These are phyloP conservation scores for Ilex paraguariensis DNA, from an alignment of 305 asterid species.

Conservation along the genomic window DNA sequence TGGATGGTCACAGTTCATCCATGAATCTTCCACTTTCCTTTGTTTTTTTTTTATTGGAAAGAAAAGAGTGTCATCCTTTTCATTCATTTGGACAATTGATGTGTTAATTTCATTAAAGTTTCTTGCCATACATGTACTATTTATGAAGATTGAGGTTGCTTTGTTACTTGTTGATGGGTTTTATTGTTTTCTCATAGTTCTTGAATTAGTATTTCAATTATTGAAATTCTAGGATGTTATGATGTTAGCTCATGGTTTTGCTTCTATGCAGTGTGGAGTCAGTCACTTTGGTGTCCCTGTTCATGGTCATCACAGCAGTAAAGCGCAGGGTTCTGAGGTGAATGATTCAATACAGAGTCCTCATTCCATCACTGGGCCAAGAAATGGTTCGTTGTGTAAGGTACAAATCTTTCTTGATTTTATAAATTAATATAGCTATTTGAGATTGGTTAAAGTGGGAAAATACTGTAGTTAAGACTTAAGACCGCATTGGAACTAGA, in stretches of 20 bases:
- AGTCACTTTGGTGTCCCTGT: constrained; percentile 39
- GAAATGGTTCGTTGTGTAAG: constrained; percentile 38
- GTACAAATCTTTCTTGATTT: not conserved
- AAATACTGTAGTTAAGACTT: not conserved
- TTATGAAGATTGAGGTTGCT: too few species aligned
- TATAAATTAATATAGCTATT: not conserved
- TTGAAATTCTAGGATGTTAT: constrained; percentile 6
- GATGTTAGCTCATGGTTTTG: constrained; percentile 4
- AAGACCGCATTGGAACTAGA: not conserved
- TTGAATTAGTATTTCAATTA: constrained; percentile 9
- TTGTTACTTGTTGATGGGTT: too few species aligned
- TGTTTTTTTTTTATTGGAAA: too few species aligned
- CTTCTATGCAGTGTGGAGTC: constrained; percentile 38
- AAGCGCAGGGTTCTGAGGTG: constrained; percentile 32
- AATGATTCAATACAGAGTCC: constrained; percentile 49
- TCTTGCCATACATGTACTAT: too few species aligned
- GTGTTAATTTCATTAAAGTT: too few species aligned
- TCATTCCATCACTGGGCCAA: constrained; percentile 52
- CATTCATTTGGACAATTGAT: too few species aligned
- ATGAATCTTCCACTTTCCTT: too few species aligned
- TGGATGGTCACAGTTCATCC: not conserved
- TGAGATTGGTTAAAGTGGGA: not conserved
- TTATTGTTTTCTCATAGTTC: constrained; percentile 13
- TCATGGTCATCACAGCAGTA: constrained; percentile 37
- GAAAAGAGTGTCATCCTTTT: too few species aligned